phyloP scores from a whole-genome alignment of 2,329 filamentous ascomycete species.

The Chrysoporthe austroafricana region DNA sequence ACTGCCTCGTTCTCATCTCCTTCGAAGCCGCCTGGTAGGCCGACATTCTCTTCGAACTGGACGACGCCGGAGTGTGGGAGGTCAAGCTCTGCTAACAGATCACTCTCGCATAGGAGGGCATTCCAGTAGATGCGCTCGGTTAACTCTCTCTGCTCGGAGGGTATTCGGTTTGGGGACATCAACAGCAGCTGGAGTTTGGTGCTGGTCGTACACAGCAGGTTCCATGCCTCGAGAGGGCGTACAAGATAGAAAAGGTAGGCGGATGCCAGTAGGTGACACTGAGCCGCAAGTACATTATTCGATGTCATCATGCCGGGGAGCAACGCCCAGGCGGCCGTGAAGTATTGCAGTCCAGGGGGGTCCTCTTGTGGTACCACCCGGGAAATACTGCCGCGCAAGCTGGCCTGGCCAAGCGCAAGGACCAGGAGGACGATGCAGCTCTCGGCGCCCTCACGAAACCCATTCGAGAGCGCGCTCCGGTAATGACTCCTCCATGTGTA shows the following conservation, averaged over 20 bases:
- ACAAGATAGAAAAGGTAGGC: conserved; percentile 85
- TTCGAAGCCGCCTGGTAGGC: conserved; percentile 77
- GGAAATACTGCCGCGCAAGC: conserved; percentile 75
- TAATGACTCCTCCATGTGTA: conserved; percentile 80
- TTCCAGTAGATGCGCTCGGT: conserved; percentile 86
- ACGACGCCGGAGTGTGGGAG: conserved; percentile 83
- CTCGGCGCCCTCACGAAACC: conserved; percentile 78
- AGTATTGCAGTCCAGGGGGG: conserved; percentile 77
- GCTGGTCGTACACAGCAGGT: conserved; percentile 75
- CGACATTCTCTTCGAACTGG: conserved; percentile 79
- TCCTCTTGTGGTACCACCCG: conserved; percentile 70
- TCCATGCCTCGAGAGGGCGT: conserved; percentile 83
- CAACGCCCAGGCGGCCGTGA: conserved; percentile 78
- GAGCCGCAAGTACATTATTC: conserved; percentile 76
- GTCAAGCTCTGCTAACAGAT: conserved; percentile 78
- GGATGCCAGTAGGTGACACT: conserved; percentile 79
- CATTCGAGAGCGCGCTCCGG: conserved; percentile 72
- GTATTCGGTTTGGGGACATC: conserved; percentile 72
- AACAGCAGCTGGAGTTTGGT: conserved; percentile 81
- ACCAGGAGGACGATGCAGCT: conserved; percentile 83
- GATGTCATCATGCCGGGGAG: conserved; percentile 79
- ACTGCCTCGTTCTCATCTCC: conserved; percentile 67
- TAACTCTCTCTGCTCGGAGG: conserved; percentile 71
- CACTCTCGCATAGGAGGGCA: conserved; percentile 77
- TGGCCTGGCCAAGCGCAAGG: conserved; percentile 76